Base-by-base conservation (phyloP, 768 basidiomycete genomes). In the Amanita brunnescens region DNA sequence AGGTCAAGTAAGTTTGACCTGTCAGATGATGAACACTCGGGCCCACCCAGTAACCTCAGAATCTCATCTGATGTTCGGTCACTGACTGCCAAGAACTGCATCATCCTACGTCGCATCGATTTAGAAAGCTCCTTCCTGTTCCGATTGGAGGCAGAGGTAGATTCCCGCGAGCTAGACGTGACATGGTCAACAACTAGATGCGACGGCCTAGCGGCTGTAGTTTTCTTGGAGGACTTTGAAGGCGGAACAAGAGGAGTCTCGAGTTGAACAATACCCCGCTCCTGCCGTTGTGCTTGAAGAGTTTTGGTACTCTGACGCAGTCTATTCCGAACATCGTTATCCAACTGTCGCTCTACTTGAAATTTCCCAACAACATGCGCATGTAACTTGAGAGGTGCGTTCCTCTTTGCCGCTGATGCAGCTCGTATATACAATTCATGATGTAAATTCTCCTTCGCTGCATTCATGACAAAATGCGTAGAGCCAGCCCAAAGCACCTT, bases 371-470 rank as follows among this genome's bases (percentile, higher is more conserved):
- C 71, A 39, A 91, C 78, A 57, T 80, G 81, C 55, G 85, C 87
- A 57, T 83, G 78, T 16, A 85, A 77, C 62, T 85, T 87, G 57
- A 90, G 75, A 1, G 85, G 81, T 0, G 79, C 77, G 55, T 71
- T 77, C 44, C 76, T 79, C 62, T 80, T 83, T 20, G 74, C 67
- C 6, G 75, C 71, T 13, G 77, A 75, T 33, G 81, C 70, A 10
- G 79, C 69, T 13, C 85, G 78, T 18, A 89, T 74, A 64, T 87
- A 91, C 26, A 91, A 73, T 55, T 91, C 88, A 57, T 88, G 85
- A 6, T 75, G 70, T 1, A 71, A 62, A 54, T 70, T 72, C 63
- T 87, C 87, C 50, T 70, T 70, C 50, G 65, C 63, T 4, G 74
- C 64, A 2, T 67, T 70, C 72, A 87, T 77, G 1, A 83, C 72